Conservation (phyloP, 2,329 filamentous ascomycete genomes). For the Aspergillus neoniger region DNA sequence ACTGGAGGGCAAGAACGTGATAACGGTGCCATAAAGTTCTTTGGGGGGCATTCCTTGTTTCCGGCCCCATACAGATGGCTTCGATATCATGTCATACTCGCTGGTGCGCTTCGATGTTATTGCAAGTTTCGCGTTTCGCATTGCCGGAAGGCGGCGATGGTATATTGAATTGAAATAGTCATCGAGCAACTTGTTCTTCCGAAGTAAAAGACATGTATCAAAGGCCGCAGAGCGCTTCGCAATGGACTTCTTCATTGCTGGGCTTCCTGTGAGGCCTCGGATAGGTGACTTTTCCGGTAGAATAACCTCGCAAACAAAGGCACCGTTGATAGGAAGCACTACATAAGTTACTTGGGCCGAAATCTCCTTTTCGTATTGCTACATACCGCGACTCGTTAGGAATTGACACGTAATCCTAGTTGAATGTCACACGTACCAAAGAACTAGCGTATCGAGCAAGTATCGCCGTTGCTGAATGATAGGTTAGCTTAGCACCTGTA, state of each 20-base stretch:
- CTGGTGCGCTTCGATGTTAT: conserved; percentile 75
- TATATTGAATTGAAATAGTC: conserved; percentile 73
- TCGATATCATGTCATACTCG: conserved; percentile 74
- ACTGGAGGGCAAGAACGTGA: conserved; percentile 60
- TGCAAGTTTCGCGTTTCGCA: conserved; percentile 85
- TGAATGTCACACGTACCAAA: conserved; percentile 47
- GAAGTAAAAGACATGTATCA: conserved; percentile 71
- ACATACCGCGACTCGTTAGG: neutral
- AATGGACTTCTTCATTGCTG: conserved; percentile 68
- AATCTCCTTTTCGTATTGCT: conserved; percentile 52
- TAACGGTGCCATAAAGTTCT: conserved; percentile 61
- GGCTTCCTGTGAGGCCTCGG: conserved; percentile 62
- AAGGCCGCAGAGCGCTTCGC: conserved; percentile 91
- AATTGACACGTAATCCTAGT: no score
- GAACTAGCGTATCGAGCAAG: conserved; percentile 73
- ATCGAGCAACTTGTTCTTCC: conserved; percentile 68
- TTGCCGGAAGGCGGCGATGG: conserved; percentile 69
- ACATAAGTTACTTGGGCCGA: conserved; percentile 60
- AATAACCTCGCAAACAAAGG: conserved; percentile 75
- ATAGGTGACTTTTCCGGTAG: conserved; percentile 76
- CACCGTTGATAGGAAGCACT: conserved; percentile 56
- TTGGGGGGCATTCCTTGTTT: conserved; percentile 49
- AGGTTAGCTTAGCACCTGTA: conserved; percentile 78
- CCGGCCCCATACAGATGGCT: conserved; percentile 71
- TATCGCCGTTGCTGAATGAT: conserved; percentile 69